phyloP scores from a whole-genome alignment of 371 early-diverging fungal genomes.

The Syncephalis plumigaleata region DNA sequence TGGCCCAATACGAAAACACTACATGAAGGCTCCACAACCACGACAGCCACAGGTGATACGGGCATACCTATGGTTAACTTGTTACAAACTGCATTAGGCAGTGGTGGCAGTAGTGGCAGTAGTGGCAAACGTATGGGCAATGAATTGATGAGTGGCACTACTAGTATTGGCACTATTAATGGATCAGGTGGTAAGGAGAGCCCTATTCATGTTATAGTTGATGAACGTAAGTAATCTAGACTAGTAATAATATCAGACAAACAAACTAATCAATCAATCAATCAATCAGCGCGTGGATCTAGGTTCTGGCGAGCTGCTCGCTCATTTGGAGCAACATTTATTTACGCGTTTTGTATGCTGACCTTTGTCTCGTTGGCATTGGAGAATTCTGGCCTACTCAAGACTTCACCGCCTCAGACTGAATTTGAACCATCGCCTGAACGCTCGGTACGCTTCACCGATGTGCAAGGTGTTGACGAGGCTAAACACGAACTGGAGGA shows the following conservation, averaged over 20 bases:
- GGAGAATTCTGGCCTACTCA: constrained; percentile 56
- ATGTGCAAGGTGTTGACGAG: constrained; percentile 96
- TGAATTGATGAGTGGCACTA: constrained; percentile 5
- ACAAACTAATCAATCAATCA: constrained; percentile 1
- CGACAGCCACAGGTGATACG: constrained; percentile 8
- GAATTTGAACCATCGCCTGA: constrained; percentile 54
- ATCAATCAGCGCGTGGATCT: constrained; percentile 27
- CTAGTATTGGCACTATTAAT: constrained; percentile 8
- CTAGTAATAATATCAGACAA: neutral
- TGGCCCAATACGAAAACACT: constrained; percentile 40
- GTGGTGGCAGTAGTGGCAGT: constrained; percentile 3
- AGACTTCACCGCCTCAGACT: constrained; percentile 35
- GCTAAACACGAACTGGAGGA: constrained; percentile 93
- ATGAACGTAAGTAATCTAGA: constrained; percentile 17
- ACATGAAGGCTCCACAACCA: neutral
- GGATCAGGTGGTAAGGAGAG: constrained; percentile 20
- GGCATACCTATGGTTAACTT: constrained; percentile 13
- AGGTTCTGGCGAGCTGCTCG: constrained; percentile 50
- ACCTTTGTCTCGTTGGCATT: constrained; percentile 51
- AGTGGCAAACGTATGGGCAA: constrained; percentile 7
- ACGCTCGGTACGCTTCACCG: constrained; percentile 61
- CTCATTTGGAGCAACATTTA: constrained; percentile 53
- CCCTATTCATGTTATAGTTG: constrained; percentile 38
- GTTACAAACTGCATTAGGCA: constrained; percentile 11
- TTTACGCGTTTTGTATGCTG: constrained; percentile 60